A percentile compares a stretch with the other conserved stretches of the same genome.
These are phyloP conservation scores for Ceratocystis variospora DNA, from an alignment of 2,329 filamentous ascomycete genomes.

Conservation along the genomic window DNA sequence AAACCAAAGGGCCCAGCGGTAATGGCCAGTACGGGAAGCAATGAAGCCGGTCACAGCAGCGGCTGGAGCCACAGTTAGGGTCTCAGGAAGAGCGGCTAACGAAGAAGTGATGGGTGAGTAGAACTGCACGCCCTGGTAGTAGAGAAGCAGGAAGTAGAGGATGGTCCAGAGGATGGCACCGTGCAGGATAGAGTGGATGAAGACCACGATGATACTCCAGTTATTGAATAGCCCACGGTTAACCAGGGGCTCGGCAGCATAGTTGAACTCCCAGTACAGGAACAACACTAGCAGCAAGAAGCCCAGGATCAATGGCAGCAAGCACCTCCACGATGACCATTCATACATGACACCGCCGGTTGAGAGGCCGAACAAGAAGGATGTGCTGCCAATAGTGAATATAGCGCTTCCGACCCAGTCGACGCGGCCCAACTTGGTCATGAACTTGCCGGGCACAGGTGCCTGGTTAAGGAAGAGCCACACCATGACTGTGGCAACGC, in stretches of 20 bases:
- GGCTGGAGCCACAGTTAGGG: slow-evolving; percentile 49
- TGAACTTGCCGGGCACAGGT: slow-evolving; percentile 20
- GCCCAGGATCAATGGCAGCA: slow-evolving; percentile 48
- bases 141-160: slow-evolving; percentile 40
- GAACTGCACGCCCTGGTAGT: slow-evolving; percentile 39
- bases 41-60: slow-evolving; percentile 41
- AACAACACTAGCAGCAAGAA: slow-evolving; percentile 37
- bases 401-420: slow-evolving; percentile 50
- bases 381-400: slow-evolving; percentile 45
- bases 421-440: slow-evolving; percentile 27
- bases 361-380: slow-evolving; percentile 33
- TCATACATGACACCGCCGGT: slow-evolving; percentile 50
- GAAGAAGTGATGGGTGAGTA: slow-evolving; percentile 41
- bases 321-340: slow-evolving; percentile 48
- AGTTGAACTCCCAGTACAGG: slow-evolving; percentile 39
- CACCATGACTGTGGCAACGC: slow-evolving; percentile 21
- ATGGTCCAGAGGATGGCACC: slow-evolving; percentile 42
- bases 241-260: slow-evolving; percentile 38
- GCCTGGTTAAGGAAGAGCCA: slow-evolving; percentile 24
- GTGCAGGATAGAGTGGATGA: slow-evolving; percentile 41
- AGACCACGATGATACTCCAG: slow-evolving; percentile 37
- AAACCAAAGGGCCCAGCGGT: slow-evolving; percentile 45
- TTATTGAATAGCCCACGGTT: slow-evolving; percentile 33
- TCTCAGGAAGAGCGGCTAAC: slow-evolving; percentile 44
- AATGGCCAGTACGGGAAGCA: slow-evolving; percentile 42